Percentiles rank a stretch among this genome's conserved stretches.
phyloP scores from a whole-genome alignment of 2,329 filamentous ascomycete species.

The Periconia sp. region DNA sequence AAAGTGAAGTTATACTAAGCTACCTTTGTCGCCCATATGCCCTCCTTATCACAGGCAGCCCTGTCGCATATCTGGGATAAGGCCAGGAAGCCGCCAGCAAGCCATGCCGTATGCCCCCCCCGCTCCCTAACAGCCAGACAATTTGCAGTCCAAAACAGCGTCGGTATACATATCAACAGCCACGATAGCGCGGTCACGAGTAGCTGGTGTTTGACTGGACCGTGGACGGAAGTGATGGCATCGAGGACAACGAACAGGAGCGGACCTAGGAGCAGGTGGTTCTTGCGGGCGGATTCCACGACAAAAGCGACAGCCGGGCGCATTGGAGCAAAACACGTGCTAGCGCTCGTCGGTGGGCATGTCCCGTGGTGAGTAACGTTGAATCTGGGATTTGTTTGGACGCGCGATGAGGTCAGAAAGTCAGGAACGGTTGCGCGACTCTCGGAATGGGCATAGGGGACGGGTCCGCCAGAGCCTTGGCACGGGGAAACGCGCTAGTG shows the following conservation, averaged over 20 bases:
- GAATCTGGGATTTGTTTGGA: too few species aligned
- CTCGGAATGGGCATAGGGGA: too few species aligned
- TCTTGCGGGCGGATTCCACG: constrained; percentile 38
- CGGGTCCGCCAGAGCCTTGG: too few species aligned
- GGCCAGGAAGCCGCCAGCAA: constrained; percentile 50
- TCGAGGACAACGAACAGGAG: constrained; percentile 43
- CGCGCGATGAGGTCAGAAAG: too few species aligned
- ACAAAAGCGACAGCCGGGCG: constrained; percentile 39
- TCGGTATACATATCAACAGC: constrained; percentile 46
- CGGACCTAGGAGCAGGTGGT: constrained; percentile 40
- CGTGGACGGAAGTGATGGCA: constrained; percentile 40
- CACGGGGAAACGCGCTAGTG: too few species aligned
- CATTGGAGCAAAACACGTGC: constrained; percentile 42
- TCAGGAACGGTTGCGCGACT: too few species aligned
- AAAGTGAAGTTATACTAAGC: constrained; percentile 4
- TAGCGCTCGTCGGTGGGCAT: constrained; percentile 44
- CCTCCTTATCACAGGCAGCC: constrained; percentile 50
- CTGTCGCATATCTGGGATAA: constrained; percentile 53
- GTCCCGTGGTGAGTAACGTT: too few species aligned
- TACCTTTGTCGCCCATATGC: constrained; percentile 56
- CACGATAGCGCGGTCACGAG: constrained; percentile 52
- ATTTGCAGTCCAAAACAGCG: constrained; percentile 40
- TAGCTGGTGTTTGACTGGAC: constrained; percentile 48
- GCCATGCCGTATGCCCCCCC: constrained; percentile 42
- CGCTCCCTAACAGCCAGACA: constrained; percentile 30